Evolutionary conservation across 805 yeast genomes (phyloP).

Genomic region (Komagataella kurtzmanii): DNA sequence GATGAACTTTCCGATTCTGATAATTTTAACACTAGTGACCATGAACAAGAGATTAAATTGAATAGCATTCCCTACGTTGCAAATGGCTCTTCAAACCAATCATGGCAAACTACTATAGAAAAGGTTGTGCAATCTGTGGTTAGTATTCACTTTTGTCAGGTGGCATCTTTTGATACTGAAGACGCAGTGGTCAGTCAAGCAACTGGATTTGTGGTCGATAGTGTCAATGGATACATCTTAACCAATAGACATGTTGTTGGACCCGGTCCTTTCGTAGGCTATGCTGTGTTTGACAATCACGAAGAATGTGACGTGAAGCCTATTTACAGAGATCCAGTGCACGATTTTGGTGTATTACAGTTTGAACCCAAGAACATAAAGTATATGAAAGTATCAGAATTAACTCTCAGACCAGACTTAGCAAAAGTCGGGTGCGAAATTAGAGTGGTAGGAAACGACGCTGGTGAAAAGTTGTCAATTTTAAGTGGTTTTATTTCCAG

Average conservation of each 20-base stretch:
- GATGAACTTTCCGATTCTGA: background rate
- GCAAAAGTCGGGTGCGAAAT: slow-evolving; percentile 91
- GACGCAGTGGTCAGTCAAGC: slow-evolving; percentile 74
- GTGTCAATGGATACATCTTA: slow-evolving; percentile 66
- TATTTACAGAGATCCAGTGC: slow-evolving; percentile 86
- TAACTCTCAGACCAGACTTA: slow-evolving; percentile 63
- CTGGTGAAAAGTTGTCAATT: slow-evolving; percentile 86
- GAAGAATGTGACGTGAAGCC: slow-evolving; percentile 84
- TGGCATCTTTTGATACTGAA: slow-evolving; percentile 81
- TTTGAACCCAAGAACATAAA: slow-evolving; percentile 62
- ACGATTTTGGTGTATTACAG: slow-evolving; percentile 82
- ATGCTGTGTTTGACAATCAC: slow-evolving; percentile 86
- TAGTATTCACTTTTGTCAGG: slow-evolving; percentile 78
- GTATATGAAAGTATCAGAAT: slow-evolving; percentile 57
- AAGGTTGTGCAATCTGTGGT: slow-evolving; percentile 78
- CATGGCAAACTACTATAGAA: slow-evolving; percentile 77
- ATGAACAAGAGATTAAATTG: slow-evolving; percentile 18
- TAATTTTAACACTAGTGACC: slow-evolving; percentile 1
- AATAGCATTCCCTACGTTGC: background rate
- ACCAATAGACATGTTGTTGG: slow-evolving; percentile 94
- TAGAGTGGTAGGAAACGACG: slow-evolving; percentile 92
- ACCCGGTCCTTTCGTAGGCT: slow-evolving; percentile 88
- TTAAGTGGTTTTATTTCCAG: slow-evolving; percentile 78
- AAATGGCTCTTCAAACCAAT: background rate
- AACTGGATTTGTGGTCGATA: slow-evolving; percentile 91